Conservation (phyloP, 2,329 filamentous ascomycete species). For the Taxawa tesnikishii region DNA sequence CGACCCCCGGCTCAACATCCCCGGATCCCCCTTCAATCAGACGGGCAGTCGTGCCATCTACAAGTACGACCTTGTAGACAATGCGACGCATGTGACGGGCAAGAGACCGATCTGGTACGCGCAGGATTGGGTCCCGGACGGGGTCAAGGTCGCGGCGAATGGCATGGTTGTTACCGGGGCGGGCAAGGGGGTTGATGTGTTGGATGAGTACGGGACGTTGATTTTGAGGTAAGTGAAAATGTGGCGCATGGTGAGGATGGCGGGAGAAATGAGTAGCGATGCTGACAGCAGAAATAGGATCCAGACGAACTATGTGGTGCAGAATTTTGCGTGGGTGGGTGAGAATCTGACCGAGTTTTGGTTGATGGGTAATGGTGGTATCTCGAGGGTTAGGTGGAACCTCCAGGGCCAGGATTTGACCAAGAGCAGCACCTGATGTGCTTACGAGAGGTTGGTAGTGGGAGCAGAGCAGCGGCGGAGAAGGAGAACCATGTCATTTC, state of each 20-base stretch:
- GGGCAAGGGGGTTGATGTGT: constrained; percentile 27
- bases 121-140: constrained; percentile 28
- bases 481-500: too few relatives aligned
- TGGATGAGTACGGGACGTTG: constrained; percentile 24
- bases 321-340: constrained; percentile 33
- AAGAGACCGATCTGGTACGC: constrained; percentile 28
- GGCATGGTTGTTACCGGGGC: constrained; percentile 28
- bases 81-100: constrained; percentile 22
- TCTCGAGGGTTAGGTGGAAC: constrained; percentile 26
- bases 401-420: constrained; percentile 20
- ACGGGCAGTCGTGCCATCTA: constrained; percentile 22
- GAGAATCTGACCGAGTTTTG: constrained; percentile 25
- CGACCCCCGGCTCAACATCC: constrained; percentile 13
- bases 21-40: constrained; percentile 18
- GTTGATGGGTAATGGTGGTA: constrained; percentile 27
- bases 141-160: constrained; percentile 29
- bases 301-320: constrained; percentile 31
- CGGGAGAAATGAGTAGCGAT: too few relatives aligned
- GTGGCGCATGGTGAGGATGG: too few relatives aligned
- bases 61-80: constrained; percentile 26
- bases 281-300: too few relatives aligned
- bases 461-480: not conserved
- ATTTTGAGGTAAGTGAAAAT: too few relatives aligned
- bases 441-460: too few relatives aligned
- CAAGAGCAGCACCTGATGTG: not conserved